Percentiles rank a stretch among this genome's conserved stretches.
Evolutionary conservation across 257 asterid genomes (phyloP).

Genomic region (Striga asiatica): DNA sequence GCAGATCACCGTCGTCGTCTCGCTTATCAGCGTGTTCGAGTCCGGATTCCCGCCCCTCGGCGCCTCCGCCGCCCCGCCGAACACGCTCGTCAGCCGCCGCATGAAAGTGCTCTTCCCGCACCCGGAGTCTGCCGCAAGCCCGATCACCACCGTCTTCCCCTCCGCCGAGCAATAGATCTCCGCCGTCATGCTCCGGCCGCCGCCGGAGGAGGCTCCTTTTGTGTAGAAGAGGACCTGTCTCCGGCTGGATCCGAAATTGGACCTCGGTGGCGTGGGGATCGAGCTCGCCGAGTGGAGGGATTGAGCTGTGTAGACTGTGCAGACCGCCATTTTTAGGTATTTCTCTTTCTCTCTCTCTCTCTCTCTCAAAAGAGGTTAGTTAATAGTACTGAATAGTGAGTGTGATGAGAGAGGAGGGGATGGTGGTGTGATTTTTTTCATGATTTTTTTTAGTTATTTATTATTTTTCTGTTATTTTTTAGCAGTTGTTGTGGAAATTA

Average conservation of each 20-base stretch:
- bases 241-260: conserved; percentile 57
- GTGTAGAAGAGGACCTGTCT: conserved; percentile 38
- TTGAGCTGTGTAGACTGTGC: conserved; percentile 57
- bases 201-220: too few species aligned
- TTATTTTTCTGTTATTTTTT: too few species aligned
- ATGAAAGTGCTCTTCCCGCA: conserved; percentile 97
- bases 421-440: conserved; percentile 10
- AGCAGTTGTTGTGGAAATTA: background rate
- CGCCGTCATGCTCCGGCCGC: too few species aligned
- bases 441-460: background rate
- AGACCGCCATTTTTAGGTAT: conserved; percentile 51
- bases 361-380: conserved; percentile 8
- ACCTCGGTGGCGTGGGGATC: conserved; percentile 57
- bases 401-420: conserved; percentile 17
- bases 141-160: conserved; percentile 61
- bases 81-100: conserved; percentile 90
- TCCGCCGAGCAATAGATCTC: conserved; percentile 51
- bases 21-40: conserved; percentile 87
- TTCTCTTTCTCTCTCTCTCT: conserved; percentile 13
- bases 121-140: conserved; percentile 88
- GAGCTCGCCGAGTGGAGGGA: conserved; percentile 58
- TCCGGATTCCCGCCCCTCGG: conserved; percentile 95
- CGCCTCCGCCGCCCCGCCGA: conserved; percentile 98
- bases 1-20: conserved; percentile 81
- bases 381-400: too few species aligned